Evolutionary conservation across 176 grass and related monocot species (phyloP).

Genomic region (Poa annua): DNA sequence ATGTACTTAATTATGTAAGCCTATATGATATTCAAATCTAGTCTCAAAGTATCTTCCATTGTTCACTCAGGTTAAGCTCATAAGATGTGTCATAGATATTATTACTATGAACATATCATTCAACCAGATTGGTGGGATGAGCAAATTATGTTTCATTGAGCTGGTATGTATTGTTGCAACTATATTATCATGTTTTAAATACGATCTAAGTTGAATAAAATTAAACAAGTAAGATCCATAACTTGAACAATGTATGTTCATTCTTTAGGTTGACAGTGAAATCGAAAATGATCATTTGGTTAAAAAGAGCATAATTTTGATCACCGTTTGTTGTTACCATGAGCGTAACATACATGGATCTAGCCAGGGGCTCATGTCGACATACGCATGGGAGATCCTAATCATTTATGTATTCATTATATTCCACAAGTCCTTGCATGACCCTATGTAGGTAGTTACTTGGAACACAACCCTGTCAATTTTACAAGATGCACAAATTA

Average conservation of each 20-base stretch:
- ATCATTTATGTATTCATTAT: slow-evolving; percentile 78
- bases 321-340: slow-evolving; percentile 91
- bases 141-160: slow-evolving; percentile 74
- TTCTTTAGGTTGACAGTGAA: slow-evolving; percentile 59
- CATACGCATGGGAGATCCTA: slow-evolving; percentile 78
- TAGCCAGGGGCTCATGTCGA: slow-evolving; percentile 74
- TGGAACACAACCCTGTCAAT: background rate
- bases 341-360: slow-evolving; percentile 75
- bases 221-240: background rate
- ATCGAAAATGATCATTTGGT: slow-evolving; percentile 75
- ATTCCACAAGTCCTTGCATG: slow-evolving; percentile 62
- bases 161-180: slow-evolving; percentile 47
- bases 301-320: slow-evolving; percentile 84
- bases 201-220: background rate
- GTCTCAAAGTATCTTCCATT: slow-evolving; percentile 14
- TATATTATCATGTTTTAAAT: background rate
- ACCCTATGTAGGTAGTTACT: slow-evolving; percentile 67
- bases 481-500: background rate
- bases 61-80: slow-evolving; percentile 70
- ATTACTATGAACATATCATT: slow-evolving; percentile 84
- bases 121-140: slow-evolving; percentile 76
- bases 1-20: background rate
- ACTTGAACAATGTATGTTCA: background rate
- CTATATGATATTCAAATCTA: background rate
- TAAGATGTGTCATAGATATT: slow-evolving; percentile 77